Percentiles rank a stretch among this genome's conserved stretches.
Conservation (phyloP, 108 stramenopile species). For the Fragilaria radians region DNA sequence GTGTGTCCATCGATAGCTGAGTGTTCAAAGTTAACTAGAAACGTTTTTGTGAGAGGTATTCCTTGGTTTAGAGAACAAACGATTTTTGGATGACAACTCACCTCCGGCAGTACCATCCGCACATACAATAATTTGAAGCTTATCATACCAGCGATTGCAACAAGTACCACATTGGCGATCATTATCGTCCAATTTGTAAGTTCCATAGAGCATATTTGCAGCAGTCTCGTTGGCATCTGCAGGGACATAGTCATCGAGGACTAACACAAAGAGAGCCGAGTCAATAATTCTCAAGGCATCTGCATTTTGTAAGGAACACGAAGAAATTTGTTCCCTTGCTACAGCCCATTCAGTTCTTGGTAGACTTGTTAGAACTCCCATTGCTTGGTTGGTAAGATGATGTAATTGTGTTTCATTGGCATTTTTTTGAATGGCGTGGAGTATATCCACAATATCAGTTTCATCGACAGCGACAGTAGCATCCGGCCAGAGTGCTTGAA, state of each 20-base stretch:
- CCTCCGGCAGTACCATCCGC: slow-evolving; percentile 37
- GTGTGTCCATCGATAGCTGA: slow-evolving; percentile 88
- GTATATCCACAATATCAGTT: slow-evolving; percentile 63
- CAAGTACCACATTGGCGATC: slow-evolving; percentile 59
- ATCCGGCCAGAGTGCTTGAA: slow-evolving; percentile 65
- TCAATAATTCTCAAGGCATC: slow-evolving; percentile 63
- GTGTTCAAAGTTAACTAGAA: slow-evolving; percentile 80
- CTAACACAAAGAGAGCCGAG: slow-evolving; percentile 78
- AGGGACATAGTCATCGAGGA: slow-evolving; percentile 68
- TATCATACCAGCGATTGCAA: slow-evolving; percentile 88
- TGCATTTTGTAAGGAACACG: slow-evolving; percentile 35
- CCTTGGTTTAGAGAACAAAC: too few relatives aligned
- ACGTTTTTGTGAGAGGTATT: slow-evolving; percentile 19
- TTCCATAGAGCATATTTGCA: slow-evolving; percentile 83
- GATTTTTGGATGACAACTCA: slow-evolving; percentile 10
- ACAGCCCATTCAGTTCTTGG: slow-evolving; percentile 71
- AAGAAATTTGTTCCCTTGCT: slow-evolving; percentile 43
- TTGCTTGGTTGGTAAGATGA: slow-evolving; percentile 24
- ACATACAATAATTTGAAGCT: slow-evolving; percentile 67
- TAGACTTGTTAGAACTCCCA: slow-evolving; percentile 78
- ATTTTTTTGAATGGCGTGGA: slow-evolving; percentile 59
- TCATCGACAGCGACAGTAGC: slow-evolving; percentile 74
- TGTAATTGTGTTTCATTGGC: slow-evolving; percentile 26
- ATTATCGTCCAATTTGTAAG: slow-evolving; percentile 40
- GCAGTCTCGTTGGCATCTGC: slow-evolving; percentile 66